phyloP scores from a whole-genome alignment of 192 early-diverging fungal genomes.

The Coemansia sp. region DNA sequence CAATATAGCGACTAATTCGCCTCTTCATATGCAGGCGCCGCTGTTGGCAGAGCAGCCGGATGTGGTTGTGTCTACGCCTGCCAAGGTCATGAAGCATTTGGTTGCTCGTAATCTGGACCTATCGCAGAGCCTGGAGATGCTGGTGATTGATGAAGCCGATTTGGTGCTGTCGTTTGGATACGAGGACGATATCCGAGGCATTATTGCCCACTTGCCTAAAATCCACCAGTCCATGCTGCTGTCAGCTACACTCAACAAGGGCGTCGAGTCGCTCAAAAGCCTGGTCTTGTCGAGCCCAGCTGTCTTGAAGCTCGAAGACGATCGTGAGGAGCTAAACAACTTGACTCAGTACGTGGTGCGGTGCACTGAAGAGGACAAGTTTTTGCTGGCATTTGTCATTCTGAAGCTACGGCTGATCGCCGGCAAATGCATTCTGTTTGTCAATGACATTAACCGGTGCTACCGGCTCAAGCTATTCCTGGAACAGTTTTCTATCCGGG shows the following conservation, averaged over 20 bases:
- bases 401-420: conserved; percentile 87
- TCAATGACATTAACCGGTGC: conserved; percentile 91
- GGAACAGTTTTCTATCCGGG: conserved; percentile 92
- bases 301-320: conserved; percentile 83
- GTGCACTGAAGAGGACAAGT: conserved; percentile 82
- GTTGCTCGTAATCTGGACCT: conserved; percentile 57
- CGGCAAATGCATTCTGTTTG: conserved; percentile 92
- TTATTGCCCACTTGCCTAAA: conserved; percentile 74
- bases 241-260: conserved; percentile 87
- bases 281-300: conserved; percentile 83
- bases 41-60: conserved; percentile 80
- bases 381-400: conserved; percentile 82
- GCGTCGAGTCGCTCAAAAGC: conserved; percentile 82
- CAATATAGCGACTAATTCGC: conserved; percentile 35
- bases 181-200: conserved; percentile 79
- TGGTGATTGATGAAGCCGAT: conserved; percentile 97
- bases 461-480: conserved; percentile 91
- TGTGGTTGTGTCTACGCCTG: conserved; percentile 86
- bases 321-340: conserved; percentile 53
- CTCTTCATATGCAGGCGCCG: conserved; percentile 57
- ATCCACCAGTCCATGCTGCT: conserved; percentile 92
- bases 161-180: conserved; percentile 92
- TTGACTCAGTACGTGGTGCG: conserved; percentile 77
- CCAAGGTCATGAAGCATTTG: conserved; percentile 74
- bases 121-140: conserved; percentile 61